Evolutionary conservation across 306 rosid species (phyloP), one percentile per base, ranked within the genome.

Genomic region (Rosa rugosa): DNA sequence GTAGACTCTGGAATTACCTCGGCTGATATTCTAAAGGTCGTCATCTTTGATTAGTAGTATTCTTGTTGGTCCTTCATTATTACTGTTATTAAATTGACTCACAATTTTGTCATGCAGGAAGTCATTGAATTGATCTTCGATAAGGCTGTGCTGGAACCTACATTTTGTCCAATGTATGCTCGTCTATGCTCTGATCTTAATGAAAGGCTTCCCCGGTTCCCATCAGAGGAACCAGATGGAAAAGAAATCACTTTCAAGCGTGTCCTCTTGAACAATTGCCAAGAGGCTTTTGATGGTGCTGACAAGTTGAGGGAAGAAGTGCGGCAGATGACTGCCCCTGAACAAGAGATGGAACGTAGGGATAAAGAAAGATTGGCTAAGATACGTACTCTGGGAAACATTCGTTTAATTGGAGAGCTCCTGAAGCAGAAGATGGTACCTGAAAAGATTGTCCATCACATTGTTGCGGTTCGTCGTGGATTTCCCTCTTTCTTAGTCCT

Each of bases 141-240:
- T 36, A 96, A 96, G 86, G 98, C 99, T 38, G 98, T 96, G 80
- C 92, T 96, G 60, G 99, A 96, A 54, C 99, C 99, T 34, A 96
- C 99, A 22, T 96, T 96, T 87, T 96, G 99, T 82, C 98, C 96
- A 80, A 96, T 96, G 99, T 96, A 96, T 80, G 96, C 99, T 41
- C 91, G 34, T 71, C 84, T 96, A 80, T 96, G 99, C 74, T 86
- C 81, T 27, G 98, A 96, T 86, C 98, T 96, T 54, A 87, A 90
- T 78, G 91, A 79, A 82, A 93, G 88, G 86, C 98, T 96, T 72
- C 97, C 96, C 40, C 85, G 85, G 51, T 96, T 93, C 85, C 98
- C 99, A 27, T 89, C 99, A 34, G 96, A 93, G 3, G 99, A 91
- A 73, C 92, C 97, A 65, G 93, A 78, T 86, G 99, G 96, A 63